Conservation (phyloP, 257 asterid genomes). For the Galeopsis tetrahit region DNA sequence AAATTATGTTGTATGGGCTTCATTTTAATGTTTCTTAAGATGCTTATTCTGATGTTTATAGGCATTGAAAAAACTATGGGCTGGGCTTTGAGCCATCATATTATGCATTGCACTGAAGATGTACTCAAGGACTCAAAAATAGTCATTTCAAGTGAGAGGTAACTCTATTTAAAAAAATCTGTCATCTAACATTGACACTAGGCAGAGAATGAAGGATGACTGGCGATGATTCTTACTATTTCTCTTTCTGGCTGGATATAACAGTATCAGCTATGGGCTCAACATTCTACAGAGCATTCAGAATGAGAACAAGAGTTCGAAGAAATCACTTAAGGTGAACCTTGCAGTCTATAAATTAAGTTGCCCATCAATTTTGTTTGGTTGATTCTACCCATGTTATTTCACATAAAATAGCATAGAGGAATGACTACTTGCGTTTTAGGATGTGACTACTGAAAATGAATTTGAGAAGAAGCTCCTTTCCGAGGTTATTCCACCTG, state of each 20-base stretch:
- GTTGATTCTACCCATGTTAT: slow-evolving; percentile 8
- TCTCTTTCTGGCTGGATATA: slow-evolving; percentile 33
- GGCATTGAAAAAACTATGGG: slow-evolving; percentile 78
- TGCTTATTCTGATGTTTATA: slow-evolving; percentile 44
- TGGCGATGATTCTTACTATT: slow-evolving; percentile 33
- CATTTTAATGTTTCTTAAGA: slow-evolving; percentile 24
- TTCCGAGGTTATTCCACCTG: slow-evolving; percentile 82
- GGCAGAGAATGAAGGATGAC: slow-evolving; percentile 19
- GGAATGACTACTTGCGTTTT: slow-evolving; percentile 37
- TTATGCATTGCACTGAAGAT: slow-evolving; percentile 65
- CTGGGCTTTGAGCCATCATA: slow-evolving; percentile 89
- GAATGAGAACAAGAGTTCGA: slow-evolving; percentile 70
- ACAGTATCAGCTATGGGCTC: slow-evolving; percentile 79
- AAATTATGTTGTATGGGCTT: slow-evolving; percentile 18
- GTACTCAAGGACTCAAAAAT: slow-evolving; percentile 53
- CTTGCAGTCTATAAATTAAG: slow-evolving; percentile 23
- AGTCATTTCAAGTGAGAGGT: slow-evolving; percentile 71
- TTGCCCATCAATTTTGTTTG: slow-evolving; percentile 28
- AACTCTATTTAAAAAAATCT: slow-evolving; percentile 17
- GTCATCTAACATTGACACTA: slow-evolving; percentile 15
- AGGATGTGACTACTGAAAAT: slow-evolving; percentile 89
- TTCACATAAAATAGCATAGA: slow-evolving; percentile 29
- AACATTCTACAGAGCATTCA: slow-evolving; percentile 70
- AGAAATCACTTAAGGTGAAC: slow-evolving; percentile 76
- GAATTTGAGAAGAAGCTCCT: slow-evolving; percentile 88